Conservation (phyloP, 768 basidiomycete species). For the Chalciporus pseudorubinellus region DNA sequence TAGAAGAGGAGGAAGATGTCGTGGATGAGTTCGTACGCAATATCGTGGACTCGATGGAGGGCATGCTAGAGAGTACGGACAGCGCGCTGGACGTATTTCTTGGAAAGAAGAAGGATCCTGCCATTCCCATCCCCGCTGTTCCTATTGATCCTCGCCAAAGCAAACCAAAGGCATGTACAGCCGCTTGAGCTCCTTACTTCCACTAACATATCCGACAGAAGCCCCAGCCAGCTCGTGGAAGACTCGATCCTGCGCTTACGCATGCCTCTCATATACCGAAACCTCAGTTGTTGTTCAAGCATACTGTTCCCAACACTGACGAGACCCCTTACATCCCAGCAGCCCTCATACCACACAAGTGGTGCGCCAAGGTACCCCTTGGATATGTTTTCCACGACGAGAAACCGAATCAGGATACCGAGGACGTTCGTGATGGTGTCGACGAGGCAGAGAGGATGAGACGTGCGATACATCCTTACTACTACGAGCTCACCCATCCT, state of each 20-base stretch:
- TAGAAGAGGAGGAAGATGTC: conserved; percentile 75
- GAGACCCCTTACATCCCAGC: conserved; percentile 62
- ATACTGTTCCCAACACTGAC: conserved; percentile 55
- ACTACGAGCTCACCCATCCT: conserved; percentile 77
- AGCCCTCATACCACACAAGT: conserved; percentile 61
- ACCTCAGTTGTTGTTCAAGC: conserved; percentile 76
- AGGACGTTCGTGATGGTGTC: conserved; percentile 11
- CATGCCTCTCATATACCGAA: conserved; percentile 77
- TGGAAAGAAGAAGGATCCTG: conserved; percentile 66
- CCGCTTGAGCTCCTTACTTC: background rate
- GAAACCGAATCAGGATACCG: conserved; percentile 19
- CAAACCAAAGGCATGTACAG: conserved; percentile 33
- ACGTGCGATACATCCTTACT: conserved; percentile 69
- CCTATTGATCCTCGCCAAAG: conserved; percentile 11
- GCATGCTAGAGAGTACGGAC: conserved; percentile 82
- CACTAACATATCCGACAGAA: conserved; percentile 30
- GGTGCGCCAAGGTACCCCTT: conserved; percentile 81
- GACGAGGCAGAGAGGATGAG: conserved; percentile 21
- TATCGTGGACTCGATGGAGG: conserved; percentile 84
- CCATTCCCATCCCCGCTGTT: conserved; percentile 53
- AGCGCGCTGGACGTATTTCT: conserved; percentile 76
- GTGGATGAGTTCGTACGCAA: conserved; percentile 76
- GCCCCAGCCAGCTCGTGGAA: conserved; percentile 36
- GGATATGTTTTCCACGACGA: conserved; percentile 51
- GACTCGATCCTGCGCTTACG: conserved; percentile 59